phyloP scores from a whole-genome alignment of 495 filamentous ascomycete genomes.

The Penicillium cinerascens region DNA sequence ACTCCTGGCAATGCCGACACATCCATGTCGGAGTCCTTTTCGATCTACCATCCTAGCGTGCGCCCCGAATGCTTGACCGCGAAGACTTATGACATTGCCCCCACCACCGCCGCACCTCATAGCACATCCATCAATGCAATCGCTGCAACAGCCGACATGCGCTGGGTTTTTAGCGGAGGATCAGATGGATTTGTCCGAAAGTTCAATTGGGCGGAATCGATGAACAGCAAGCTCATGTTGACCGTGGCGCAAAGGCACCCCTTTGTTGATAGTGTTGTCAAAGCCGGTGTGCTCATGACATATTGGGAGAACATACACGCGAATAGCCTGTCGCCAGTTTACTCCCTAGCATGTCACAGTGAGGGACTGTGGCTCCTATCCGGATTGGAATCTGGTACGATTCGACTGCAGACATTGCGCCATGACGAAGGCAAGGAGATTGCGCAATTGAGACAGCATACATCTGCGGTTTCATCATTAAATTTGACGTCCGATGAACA shows the following conservation, averaged over 20 bases:
- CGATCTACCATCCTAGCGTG: conserved; percentile 57
- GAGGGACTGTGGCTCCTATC: conserved; percentile 88
- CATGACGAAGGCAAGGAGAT: conserved; percentile 94
- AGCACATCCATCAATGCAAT: conserved; percentile 94
- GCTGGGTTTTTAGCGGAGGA: conserved; percentile 92
- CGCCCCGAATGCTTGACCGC: conserved; percentile 80
- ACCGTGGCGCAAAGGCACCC: conserved; percentile 96
- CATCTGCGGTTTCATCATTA: conserved; percentile 87
- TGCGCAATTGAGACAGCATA: conserved; percentile 73
- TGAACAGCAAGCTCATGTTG: conserved; percentile 88
- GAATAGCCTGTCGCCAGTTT: conserved; percentile 71
- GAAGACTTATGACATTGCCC: conserved; percentile 89
- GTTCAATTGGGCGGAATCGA: conserved; percentile 92
- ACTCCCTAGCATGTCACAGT: conserved; percentile 87
- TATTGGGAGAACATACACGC: conserved; percentile 91
- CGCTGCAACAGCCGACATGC: conserved; percentile 87
- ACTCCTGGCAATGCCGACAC: conserved; percentile 31
- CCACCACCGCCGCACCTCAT: conserved; percentile 93
- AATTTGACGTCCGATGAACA: conserved; percentile 79
- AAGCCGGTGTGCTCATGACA: conserved; percentile 85
- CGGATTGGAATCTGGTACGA: conserved; percentile 83
- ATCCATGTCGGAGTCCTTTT: conserved; percentile 29
- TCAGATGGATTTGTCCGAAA: conserved; percentile 93
- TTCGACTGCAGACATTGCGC: conserved; percentile 90
- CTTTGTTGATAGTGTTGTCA: conserved; percentile 95